Conservation (phyloP, 768 basidiomycete species). For the Mycena floridula region DNA sequence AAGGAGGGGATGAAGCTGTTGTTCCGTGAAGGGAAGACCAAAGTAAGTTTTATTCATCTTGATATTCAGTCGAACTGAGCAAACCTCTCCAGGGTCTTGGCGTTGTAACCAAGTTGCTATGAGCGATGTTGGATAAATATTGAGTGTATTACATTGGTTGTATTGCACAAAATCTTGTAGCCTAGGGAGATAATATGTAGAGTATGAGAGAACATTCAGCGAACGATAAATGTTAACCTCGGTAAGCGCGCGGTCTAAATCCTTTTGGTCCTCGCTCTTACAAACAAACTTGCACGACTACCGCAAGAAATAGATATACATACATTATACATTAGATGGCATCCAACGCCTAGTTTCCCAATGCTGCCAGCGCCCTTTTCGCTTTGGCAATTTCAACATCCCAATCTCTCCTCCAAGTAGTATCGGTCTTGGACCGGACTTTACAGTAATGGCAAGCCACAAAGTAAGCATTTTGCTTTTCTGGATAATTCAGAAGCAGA, state of each 20-base stretch:
- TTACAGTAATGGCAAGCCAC: slow-evolving; percentile 48
- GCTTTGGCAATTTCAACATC: slow-evolving; percentile 38
- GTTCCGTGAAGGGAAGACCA: slow-evolving; percentile 94
- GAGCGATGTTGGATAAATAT: too few relatives aligned
- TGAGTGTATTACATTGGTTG: background rate
- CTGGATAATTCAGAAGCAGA: slow-evolving; percentile 31
- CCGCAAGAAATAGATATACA: too few relatives aligned
- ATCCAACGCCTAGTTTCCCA: too few relatives aligned
- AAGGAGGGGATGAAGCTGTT: slow-evolving; percentile 92
- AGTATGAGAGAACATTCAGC: too few relatives aligned
- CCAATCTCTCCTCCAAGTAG: slow-evolving; percentile 35
- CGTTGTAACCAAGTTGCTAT: slow-evolving; percentile 65
- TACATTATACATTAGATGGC: too few relatives aligned
- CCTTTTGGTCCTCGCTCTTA: too few relatives aligned
- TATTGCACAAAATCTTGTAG: too few relatives aligned
- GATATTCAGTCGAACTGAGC: slow-evolving; percentile 5
- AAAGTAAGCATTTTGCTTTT: slow-evolving; percentile 32
- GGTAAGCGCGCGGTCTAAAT: too few relatives aligned
- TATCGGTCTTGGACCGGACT: slow-evolving; percentile 26
- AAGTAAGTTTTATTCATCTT: slow-evolving; percentile 39
- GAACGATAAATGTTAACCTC: too few relatives aligned
- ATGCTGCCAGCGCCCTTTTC: too few relatives aligned
- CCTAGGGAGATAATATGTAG: too few relatives aligned
- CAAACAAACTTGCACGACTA: too few relatives aligned
- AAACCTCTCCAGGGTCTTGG: slow-evolving; percentile 56